Evolutionary conservation across 1,284 basidiomycete species (phyloP).

Genomic region (Lignosus rhinocerotis): DNA sequence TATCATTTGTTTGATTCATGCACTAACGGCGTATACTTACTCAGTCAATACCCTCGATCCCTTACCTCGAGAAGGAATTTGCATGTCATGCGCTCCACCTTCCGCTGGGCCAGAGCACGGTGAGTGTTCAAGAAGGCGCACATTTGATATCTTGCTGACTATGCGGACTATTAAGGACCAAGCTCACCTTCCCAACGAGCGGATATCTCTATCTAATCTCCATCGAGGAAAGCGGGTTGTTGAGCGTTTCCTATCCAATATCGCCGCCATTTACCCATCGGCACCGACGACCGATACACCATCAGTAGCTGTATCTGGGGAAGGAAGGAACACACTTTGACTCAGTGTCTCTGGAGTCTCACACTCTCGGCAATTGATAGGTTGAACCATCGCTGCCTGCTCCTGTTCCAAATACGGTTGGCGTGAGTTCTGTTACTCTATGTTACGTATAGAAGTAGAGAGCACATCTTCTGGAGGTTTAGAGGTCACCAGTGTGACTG

Average conservation of each 20-base stretch:
- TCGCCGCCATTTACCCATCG: conserved; percentile 28
- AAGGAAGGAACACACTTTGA: no score
- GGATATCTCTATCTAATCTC: conserved; percentile 77
- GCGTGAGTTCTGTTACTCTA: no score
- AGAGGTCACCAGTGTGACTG: no score
- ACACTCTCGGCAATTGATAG: no score
- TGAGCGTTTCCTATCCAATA: conserved; percentile 64
- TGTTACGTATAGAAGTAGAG: no score
- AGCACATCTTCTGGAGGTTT: no score
- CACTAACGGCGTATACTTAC: not conserved
- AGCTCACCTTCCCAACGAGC: conserved; percentile 86
- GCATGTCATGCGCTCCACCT: conserved; percentile 82
- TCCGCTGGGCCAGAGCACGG: conserved; percentile 85
- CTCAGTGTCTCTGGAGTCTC: no score
- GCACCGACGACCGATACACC: no score
- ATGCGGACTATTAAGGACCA: conserved; percentile 54
- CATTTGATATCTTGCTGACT: not conserved
- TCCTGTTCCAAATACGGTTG: no score
- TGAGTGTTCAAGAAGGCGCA: conserved; percentile 36
- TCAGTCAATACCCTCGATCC: conserved; percentile 88
- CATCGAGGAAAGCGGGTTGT: conserved; percentile 74
- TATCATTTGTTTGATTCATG: conserved; percentile 8
- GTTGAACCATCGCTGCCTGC: no score
- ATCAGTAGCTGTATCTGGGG: no score
- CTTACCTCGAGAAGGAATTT: conserved; percentile 91